Percentiles rank a stretch among this genome's conserved stretches.
Conservation (phyloP, 2,329 filamentous ascomycete genomes). For the Remersonia thermophila region DNA sequence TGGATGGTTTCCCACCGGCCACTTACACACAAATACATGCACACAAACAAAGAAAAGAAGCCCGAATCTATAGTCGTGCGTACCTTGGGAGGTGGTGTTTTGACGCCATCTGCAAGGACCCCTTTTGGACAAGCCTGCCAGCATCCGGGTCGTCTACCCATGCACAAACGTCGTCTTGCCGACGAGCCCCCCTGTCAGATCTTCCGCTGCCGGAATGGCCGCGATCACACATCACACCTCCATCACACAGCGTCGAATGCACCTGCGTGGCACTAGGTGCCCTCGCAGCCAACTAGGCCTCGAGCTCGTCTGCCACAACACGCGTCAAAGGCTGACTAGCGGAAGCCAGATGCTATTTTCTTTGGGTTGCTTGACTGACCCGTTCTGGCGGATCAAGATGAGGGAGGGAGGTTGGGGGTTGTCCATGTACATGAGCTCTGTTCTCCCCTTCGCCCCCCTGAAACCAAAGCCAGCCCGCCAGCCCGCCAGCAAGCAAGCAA, state of each 20-base stretch:
- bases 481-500: too few species aligned
- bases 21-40: too few species aligned
- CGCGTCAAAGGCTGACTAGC: neutral
- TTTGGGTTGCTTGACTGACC: conserved; percentile 4
- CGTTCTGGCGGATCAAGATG: neutral
- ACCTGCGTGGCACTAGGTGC: conserved; percentile 1
- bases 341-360: conserved; percentile 1
- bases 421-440: too few species aligned
- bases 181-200: conserved; percentile 5
- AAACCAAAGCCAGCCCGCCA: too few species aligned
- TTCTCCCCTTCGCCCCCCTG: too few species aligned
- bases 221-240: neutral
- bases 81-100: too few species aligned
- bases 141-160: conserved; percentile 5
- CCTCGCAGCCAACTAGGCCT: neutral
- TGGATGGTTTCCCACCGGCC: too few species aligned
- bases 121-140: neutral
- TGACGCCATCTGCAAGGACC: too few species aligned
- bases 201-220: conserved; percentile 1
- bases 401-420: neutral
- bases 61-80: too few species aligned
- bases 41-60: too few species aligned
- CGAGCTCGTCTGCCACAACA: neutral
- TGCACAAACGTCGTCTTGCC: conserved; percentile 6
- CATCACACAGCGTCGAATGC: conserved; percentile 7